Evolutionary conservation across 345 rosid genomes (phyloP).

Genomic region (Raphanus raphanistrum): DNA sequence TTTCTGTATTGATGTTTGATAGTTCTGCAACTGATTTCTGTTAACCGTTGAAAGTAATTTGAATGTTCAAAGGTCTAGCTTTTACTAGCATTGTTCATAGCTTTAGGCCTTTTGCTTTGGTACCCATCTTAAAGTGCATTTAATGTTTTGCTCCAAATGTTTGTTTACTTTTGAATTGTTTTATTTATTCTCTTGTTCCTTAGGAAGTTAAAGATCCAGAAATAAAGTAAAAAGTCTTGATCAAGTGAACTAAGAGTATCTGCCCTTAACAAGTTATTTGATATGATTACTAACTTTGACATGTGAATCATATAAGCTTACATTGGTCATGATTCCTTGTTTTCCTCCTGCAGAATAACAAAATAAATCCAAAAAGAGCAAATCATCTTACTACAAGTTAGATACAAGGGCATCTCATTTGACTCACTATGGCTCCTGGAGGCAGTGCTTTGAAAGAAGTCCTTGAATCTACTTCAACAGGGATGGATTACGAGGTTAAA

Average conservation of each 20-base stretch:
- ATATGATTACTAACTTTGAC: background rate
- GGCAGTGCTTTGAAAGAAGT: conserved; percentile 66
- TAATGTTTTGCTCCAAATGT: conserved; percentile 26
- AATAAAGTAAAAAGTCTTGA: conserved; percentile 10
- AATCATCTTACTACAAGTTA: background rate
- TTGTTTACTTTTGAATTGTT: conserved; percentile 1
- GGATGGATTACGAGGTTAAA: conserved; percentile 51
- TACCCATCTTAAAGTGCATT: conserved; percentile 28
- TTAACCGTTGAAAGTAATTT: conserved; percentile 19
- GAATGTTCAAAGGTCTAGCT: conserved; percentile 31
- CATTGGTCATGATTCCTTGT: background rate
- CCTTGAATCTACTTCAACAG: conserved; percentile 48
- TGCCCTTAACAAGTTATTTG: background rate
- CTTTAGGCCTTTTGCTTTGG: conserved; percentile 24
- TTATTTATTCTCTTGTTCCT: conserved; percentile 10
- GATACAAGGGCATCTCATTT: background rate
- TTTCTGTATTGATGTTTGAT: conserved; percentile 30
- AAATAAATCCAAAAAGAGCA: conserved; percentile 6
- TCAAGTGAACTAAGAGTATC: conserved; percentile 26
- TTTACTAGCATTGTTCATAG: conserved; percentile 27
- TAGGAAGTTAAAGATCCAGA: conserved; percentile 3
- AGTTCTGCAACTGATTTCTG: conserved; percentile 32
- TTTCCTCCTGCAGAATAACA: conserved; percentile 20
- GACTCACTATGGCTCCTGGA: conserved; percentile 54
- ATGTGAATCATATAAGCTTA: conserved; percentile 8